These are phyloP conservation scores for Polytrichum commune DNA, from an alignment of 225 moss, liverwort and hornwort species.

Conservation along the genomic window DNA sequence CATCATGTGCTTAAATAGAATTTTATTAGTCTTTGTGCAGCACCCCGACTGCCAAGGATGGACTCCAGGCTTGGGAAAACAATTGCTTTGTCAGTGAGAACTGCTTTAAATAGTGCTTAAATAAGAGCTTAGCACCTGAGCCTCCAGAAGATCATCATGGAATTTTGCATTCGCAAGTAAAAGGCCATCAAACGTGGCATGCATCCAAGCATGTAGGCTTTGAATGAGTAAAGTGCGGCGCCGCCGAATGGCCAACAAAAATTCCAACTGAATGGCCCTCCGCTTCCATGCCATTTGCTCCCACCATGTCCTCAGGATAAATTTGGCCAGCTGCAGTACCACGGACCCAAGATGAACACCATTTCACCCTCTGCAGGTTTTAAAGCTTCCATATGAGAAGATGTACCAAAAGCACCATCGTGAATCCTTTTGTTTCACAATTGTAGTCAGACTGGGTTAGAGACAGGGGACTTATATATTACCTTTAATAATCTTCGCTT, in stretches of 20 bases:
- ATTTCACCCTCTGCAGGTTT: neutral
- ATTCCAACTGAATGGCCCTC: slow-evolving; percentile 79
- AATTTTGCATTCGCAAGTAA: slow-evolving; percentile 85
- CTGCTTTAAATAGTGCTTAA: neutral
- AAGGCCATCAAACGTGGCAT: slow-evolving; percentile 91
- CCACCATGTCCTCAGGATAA: slow-evolving; percentile 83
- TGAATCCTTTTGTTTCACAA: neutral
- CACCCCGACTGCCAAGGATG: too few species aligned
- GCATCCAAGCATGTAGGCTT: slow-evolving; percentile 91
- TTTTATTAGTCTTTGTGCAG: too few species aligned
- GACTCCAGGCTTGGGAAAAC: too few species aligned
- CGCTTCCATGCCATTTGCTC: slow-evolving; percentile 97
- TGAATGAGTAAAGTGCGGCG: slow-evolving; percentile 67
- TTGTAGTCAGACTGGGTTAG: neutral
- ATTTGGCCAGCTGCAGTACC: slow-evolving; percentile 58
- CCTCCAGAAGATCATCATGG: slow-evolving; percentile 83
- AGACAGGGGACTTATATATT: slow-evolving; percentile 3
- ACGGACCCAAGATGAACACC: slow-evolving; percentile 6
- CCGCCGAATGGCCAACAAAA: slow-evolving; percentile 63
- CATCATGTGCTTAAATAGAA: too few species aligned
- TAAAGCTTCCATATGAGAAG: neutral
- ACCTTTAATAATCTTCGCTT: slow-evolving; percentile 76
- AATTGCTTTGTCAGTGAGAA: too few species aligned
- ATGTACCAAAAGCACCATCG: neutral
- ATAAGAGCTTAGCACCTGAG: slow-evolving; percentile 50